Base-by-base conservation (phyloP, 164 flowering plant species). In the Stephania yunnanensis region DNA sequence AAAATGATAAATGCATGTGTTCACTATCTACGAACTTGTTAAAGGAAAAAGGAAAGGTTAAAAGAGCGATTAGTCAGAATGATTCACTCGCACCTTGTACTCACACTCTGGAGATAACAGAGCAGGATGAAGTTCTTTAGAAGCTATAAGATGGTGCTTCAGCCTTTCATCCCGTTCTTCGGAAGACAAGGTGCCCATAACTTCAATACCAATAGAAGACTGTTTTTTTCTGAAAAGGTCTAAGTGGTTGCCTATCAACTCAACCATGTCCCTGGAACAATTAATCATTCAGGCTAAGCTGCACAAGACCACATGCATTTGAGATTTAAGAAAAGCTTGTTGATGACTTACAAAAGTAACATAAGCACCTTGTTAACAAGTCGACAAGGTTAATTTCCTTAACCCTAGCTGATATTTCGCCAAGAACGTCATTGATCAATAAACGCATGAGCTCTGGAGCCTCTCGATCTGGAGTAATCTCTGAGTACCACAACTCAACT, bases 61-160 rank as follows among this genome's bases (percentile, higher is more conserved):
- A n/a, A 45, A 74, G 44, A 77, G n/a, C 0, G 22, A 73, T 36
- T 67, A 75, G 76, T 73, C 36, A 77, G 81, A 86, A 84, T 83
- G 71, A 83, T 69, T 84, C 84, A 81, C 86, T 83, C 92, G 87
- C 87, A 96, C 99, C 99, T 96, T 96, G 91, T 91, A 94, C 97
- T 96, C 99, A 89, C 93, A 78, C 90, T 94, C 98, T 66, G 97
- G 85, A 79, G 98, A 92, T 53, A 96, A 68, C 81, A 96, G 78
- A 72, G 97, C 99, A 71, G 99, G 99, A 78, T 96, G 98, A 76
- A 96, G 97, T 87, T 96, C 92, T 87, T 88, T 88, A 30, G 97
- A 92, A 84, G 87, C 83, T 83, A 93, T 81, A 48, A 95, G 93
- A 85, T 93, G 95, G 75, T 89, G 89, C 78, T 89, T 92, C 83